Evolutionary conservation across 805 yeast genomes (phyloP).

Genomic region (Suhomyces sp.): DNA sequence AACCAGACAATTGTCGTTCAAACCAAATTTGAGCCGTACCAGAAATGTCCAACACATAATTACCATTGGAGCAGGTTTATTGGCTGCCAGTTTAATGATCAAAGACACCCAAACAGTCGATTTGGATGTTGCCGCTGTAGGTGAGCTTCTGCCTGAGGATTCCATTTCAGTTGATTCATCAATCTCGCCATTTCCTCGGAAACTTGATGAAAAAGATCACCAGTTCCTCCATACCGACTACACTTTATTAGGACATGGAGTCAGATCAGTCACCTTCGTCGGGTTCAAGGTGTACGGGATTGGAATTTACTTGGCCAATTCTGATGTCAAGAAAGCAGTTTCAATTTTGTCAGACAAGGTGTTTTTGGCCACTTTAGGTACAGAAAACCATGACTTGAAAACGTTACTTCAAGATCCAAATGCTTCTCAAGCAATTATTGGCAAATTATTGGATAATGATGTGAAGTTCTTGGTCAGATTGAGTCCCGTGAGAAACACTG

Average conservation of each 20-base stretch:
- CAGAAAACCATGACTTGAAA: constrained; percentile 10
- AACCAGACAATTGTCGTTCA: too few species aligned
- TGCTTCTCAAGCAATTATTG: constrained; percentile 52
- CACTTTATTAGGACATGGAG: constrained; percentile 74
- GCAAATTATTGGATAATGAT: constrained; percentile 55
- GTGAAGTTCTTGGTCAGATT: constrained; percentile 70
- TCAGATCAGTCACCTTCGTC: constrained; percentile 79
- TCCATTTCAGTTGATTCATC: constrained; percentile 48
- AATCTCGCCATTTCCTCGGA: constrained; percentile 50
- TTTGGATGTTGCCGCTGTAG: constrained; percentile 9
- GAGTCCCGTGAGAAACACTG: constrained; percentile 87
- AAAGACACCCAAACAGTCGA: constrained; percentile 1
- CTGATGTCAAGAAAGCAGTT: constrained; percentile 44
- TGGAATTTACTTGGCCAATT: constrained; percentile 72
- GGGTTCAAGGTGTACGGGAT: constrained; percentile 82
- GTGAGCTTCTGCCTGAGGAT: constrained; percentile 12
- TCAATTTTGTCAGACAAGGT: constrained; percentile 5
- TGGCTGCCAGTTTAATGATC: neutral
- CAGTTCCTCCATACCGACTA: constrained; percentile 35
- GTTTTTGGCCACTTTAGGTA: neutral
- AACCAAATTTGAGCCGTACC: too few species aligned
- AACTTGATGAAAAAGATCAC: constrained; percentile 6
- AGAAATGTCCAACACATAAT: too few species aligned
- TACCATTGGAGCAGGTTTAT: constrained; percentile 1
- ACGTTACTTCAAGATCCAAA: constrained; percentile 47